phyloP scores from a whole-genome alignment of 768 basidiomycete species.

The Leccinum olivaceopallidum region DNA sequence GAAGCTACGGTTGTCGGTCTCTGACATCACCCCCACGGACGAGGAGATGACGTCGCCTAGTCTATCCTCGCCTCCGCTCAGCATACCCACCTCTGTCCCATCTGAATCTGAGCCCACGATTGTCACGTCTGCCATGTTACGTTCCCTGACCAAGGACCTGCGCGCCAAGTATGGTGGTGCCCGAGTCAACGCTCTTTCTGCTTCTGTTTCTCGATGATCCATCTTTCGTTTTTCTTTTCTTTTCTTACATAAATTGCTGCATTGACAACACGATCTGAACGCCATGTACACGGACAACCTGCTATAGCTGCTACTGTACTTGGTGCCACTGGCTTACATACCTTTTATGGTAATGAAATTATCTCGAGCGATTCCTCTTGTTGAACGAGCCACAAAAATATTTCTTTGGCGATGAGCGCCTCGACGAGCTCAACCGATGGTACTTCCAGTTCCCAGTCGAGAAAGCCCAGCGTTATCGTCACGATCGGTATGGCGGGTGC shows the following conservation, averaged over 20 bases:
- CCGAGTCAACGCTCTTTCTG: slow-evolving; percentile 1
- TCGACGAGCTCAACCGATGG: slow-evolving; percentile 12
- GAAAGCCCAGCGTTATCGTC: slow-evolving; percentile 80
- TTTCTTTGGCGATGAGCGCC: slow-evolving; percentile 19
- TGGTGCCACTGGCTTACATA: neutral
- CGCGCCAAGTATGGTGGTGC: slow-evolving; percentile 32
- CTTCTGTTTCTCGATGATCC: slow-evolving; percentile 10
- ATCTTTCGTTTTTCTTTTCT: neutral
- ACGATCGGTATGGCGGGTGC: slow-evolving; percentile 97
- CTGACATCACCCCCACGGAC: slow-evolving; percentile 33
- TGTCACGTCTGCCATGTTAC: slow-evolving; percentile 67
- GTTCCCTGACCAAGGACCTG: slow-evolving; percentile 35
- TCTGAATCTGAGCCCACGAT: slow-evolving; percentile 35
- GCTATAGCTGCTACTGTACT: neutral
- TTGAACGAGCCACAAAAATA: no score
- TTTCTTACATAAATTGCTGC: neutral
- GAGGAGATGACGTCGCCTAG: slow-evolving; percentile 29
- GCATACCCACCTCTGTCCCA: slow-evolving; percentile 43
- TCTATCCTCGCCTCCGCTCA: slow-evolving; percentile 45
- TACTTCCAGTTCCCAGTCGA: slow-evolving; percentile 10
- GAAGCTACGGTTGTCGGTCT: slow-evolving; percentile 44
- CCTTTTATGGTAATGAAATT: slow-evolving; percentile 20
- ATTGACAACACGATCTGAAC: slow-evolving; percentile 3
- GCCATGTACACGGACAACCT: slow-evolving; percentile 8
- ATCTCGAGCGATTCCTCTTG: slow-evolving; percentile 3